Evolutionary conservation across 1,284 basidiomycete genomes (phyloP).

Genomic region (Boletus smithii): DNA sequence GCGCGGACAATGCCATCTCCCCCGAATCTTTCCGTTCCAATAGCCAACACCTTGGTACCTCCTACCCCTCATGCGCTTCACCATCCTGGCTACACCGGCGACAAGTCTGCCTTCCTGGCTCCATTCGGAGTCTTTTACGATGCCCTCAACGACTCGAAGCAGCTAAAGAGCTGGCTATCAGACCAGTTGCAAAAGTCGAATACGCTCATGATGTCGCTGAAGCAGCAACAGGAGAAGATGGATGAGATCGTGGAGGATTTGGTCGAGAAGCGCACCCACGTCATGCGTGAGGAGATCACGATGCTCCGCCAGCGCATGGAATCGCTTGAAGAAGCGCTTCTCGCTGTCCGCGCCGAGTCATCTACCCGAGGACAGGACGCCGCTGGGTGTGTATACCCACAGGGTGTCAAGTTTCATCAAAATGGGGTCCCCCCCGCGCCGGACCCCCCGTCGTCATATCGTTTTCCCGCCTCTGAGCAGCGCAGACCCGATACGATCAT

Average conservation of each 20-base stretch:
- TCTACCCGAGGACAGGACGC: slow-evolving; percentile 31
- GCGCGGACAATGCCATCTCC: slow-evolving; percentile 41
- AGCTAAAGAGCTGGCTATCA: slow-evolving; percentile 67
- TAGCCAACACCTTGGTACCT: slow-evolving; percentile 58
- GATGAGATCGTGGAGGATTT: slow-evolving; percentile 53
- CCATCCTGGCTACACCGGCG: slow-evolving; percentile 54
- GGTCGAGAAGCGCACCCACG: slow-evolving; percentile 54
- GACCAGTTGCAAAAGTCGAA: slow-evolving; percentile 67
- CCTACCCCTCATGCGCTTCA: slow-evolving; percentile 63
- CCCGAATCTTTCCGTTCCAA: slow-evolving; percentile 55
- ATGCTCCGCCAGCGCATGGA: slow-evolving; percentile 53
- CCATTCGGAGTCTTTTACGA: slow-evolving; percentile 79
- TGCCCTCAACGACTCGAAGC: slow-evolving; percentile 68
- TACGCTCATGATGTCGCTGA: slow-evolving; percentile 47
- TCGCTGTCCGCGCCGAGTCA: slow-evolving; percentile 36
- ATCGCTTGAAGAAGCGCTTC: slow-evolving; percentile 53
- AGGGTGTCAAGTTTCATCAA: slow-evolving; percentile 25
- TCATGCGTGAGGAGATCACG: slow-evolving; percentile 55
- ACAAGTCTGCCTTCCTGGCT: slow-evolving; percentile 68
- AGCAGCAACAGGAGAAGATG: slow-evolving; percentile 54
- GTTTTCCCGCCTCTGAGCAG: slow-evolving; percentile 25
- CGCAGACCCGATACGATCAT: slow-evolving; percentile 23
- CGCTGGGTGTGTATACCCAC: slow-evolving; percentile 15
- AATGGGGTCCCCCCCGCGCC: slow-evolving; percentile 24
- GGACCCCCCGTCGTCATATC: slow-evolving; percentile 27